These are phyloP conservation scores for Quercus suber DNA, from an alignment of 306 rosid species.

Conservation along the genomic window DNA sequence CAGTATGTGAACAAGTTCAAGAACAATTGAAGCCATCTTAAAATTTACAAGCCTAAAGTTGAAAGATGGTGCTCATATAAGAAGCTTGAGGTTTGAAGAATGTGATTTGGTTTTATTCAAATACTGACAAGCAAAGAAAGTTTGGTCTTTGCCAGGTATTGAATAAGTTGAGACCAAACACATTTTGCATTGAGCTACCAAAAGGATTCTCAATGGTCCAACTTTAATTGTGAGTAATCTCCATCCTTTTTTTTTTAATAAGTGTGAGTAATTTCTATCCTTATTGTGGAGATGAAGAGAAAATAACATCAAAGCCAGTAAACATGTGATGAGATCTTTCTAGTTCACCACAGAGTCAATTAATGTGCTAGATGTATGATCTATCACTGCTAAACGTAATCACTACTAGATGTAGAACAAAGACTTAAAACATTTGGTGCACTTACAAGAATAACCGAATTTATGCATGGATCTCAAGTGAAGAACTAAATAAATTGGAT, in stretches of 20 bases:
- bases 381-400: background rate
- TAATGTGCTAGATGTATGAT: background rate
- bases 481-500: background rate
- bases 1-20: background rate
- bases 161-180: background rate
- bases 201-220: background rate
- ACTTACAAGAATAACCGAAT: background rate
- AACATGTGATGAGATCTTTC: background rate
- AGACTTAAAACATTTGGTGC: background rate
- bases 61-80: background rate
- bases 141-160: background rate
- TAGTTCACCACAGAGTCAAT: background rate
- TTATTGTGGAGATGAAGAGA: background rate
- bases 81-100: background rate
- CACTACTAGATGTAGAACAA: no score
- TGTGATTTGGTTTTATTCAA: background rate
- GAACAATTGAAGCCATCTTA: background rate
- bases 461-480: background rate
- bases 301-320: background rate
- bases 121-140: background rate
- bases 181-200: background rate
- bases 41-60: background rate
- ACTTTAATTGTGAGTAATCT: background rate
- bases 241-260: background rate
- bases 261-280: background rate